phyloP scores from a whole-genome alignment of 2,329 filamentous ascomycete species.

The Alternaria conjuncta region DNA sequence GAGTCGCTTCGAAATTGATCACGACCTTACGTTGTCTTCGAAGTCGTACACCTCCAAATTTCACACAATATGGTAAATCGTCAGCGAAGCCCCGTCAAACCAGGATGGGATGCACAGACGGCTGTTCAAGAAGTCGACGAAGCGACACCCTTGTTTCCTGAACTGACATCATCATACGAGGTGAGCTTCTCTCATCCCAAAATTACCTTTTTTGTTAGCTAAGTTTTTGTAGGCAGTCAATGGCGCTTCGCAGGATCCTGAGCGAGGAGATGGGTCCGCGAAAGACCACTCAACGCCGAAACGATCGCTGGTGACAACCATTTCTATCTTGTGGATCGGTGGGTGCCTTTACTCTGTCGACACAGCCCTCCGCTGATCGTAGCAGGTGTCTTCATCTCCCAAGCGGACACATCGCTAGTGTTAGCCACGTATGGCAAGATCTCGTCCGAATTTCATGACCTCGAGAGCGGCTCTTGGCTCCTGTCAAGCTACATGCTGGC shows the following conservation, averaged over 20 bases:
- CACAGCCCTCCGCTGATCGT: not conserved
- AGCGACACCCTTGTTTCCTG: not conserved
- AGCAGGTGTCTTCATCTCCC: not conserved
- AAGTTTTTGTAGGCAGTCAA: not conserved
- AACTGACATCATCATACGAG: not conserved
- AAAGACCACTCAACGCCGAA: not conserved
- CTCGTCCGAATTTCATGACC: not conserved
- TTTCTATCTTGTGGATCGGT: not conserved
- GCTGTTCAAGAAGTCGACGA: not conserved
- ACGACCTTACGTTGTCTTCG: not conserved
- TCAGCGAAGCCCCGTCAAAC: not conserved
- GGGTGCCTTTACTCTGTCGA: not conserved
- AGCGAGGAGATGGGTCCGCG: not conserved
- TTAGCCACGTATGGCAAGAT: not conserved
- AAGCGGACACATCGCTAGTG: not conserved
- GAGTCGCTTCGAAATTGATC: not conserved
- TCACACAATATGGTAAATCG: not conserved
- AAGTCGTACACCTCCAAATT: not conserved
- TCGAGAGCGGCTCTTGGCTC: not conserved
- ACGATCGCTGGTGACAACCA: not conserved
- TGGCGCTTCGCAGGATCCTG: not conserved
- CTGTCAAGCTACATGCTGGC: not conserved
- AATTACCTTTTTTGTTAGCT: not conserved
- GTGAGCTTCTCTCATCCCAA: not conserved
- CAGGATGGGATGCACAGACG: not conserved